These are phyloP conservation scores for Turritis glabra DNA, from an alignment of 345 rosid species.

Conservation along the genomic window DNA sequence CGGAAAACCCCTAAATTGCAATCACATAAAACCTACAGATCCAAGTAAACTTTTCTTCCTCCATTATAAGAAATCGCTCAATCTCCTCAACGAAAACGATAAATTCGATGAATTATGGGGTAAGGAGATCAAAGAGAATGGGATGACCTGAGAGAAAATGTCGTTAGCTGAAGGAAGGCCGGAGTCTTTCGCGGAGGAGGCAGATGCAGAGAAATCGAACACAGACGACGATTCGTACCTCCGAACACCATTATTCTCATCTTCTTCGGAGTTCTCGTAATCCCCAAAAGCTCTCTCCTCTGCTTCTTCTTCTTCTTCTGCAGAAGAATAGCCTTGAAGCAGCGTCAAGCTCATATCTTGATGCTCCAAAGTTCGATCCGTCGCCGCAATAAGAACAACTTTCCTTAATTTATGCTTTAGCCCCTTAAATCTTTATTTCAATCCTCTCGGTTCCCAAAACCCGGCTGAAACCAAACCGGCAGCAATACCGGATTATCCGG, in stretches of 20 bases:
- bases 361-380: conserved; percentile 19
- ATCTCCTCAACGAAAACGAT: background rate
- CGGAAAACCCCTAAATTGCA: background rate
- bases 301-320: conserved; percentile 72
- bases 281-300: conserved; percentile 37
- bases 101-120: background rate
- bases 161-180: conserved; percentile 85
- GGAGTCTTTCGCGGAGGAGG: conserved; percentile 45
- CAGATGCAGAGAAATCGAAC: conserved; percentile 41
- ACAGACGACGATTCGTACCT: conserved; percentile 49
- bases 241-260: conserved; percentile 32
- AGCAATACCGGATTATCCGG: background rate
- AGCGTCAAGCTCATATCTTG: conserved; percentile 69
- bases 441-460: background rate
- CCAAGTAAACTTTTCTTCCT: background rate
- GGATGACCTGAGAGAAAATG: conserved; percentile 72
- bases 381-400: conserved; percentile 10
- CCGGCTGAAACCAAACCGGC: conserved; percentile 19
- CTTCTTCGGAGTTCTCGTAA: conserved; percentile 48
- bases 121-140: background rate
- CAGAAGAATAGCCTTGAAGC: conserved; percentile 82
- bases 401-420: conserved; percentile 24
- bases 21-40: background rate
- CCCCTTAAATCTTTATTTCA: background rate
- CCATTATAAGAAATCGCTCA: background rate